These are phyloP conservation scores for Fistulinella staudtii DNA, from an alignment of 1,284 basidiomycete genomes.

Conservation along the genomic window DNA sequence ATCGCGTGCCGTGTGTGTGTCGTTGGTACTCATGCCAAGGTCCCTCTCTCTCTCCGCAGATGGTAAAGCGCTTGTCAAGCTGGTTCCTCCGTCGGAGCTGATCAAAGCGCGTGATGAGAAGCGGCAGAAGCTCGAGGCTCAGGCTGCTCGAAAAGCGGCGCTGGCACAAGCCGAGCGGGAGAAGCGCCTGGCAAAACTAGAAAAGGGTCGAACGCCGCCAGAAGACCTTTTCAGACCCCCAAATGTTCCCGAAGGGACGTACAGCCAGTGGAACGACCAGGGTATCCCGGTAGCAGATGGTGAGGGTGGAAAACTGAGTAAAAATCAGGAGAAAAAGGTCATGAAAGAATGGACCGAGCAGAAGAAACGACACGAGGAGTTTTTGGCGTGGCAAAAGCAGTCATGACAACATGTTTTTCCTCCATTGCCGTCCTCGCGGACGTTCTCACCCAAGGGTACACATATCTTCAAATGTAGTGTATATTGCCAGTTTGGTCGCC, in stretches of 20 bases:
- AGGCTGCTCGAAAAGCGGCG: conserved; percentile 79
- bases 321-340: conserved; percentile 77
- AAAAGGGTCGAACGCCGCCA: conserved; percentile 79
- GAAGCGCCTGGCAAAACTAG: conserved; percentile 79
- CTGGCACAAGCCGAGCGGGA: conserved; percentile 67
- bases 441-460: background rate
- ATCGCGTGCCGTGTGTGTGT: background rate
- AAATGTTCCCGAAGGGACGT: conserved; percentile 64
- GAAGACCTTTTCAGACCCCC: conserved; percentile 84
- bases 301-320: conserved; percentile 83
- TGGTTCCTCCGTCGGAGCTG: conserved; percentile 82
- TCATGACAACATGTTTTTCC: conserved; percentile 12
- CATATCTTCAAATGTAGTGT: background rate
- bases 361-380: conserved; percentile 77
- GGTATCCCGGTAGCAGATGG: conserved; percentile 85
- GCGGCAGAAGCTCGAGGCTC: conserved; percentile 70
- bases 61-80: conserved; percentile 92
- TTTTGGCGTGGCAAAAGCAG: conserved; percentile 57
- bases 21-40: background rate
- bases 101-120: conserved; percentile 89
- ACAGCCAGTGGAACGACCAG: conserved; percentile 77
- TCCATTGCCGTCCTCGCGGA: background rate
- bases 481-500: background rate
- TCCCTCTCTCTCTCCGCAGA: conserved; percentile 48
- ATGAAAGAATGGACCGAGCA: conserved; percentile 79